Evolutionary conservation across 345 rosid species (phyloP).

Genomic region (Eucalyptus albens): DNA sequence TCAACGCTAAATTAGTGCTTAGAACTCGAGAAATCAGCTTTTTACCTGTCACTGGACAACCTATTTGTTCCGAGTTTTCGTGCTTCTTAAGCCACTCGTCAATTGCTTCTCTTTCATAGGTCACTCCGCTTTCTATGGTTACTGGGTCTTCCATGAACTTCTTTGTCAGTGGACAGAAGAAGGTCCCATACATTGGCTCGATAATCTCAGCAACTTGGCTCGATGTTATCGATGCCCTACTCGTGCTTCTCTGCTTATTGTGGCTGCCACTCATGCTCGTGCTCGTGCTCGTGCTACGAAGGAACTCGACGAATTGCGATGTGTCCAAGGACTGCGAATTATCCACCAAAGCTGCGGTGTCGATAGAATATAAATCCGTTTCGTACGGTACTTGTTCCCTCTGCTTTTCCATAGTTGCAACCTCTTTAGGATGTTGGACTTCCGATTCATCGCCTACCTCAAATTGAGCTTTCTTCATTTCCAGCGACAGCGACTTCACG

Average conservation of each 20-base stretch:
- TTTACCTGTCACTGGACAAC: conserved; percentile 52
- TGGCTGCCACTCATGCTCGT: conserved; percentile 23
- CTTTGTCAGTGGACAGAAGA: conserved; percentile 79
- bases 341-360: conserved; percentile 25
- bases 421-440: background rate
- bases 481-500: conserved; percentile 45
- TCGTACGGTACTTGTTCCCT: conserved; percentile 4
- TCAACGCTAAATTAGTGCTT: conserved; percentile 41
- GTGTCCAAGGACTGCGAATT: conserved; percentile 1
- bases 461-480: conserved; percentile 42
- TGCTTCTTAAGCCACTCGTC: conserved; percentile 46
- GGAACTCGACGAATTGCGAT: conserved; percentile 11
- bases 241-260: conserved; percentile 6
- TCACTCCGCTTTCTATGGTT: conserved; percentile 60
- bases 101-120: conserved; percentile 66
- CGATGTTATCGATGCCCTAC: conserved; percentile 27
- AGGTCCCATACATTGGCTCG: conserved; percentile 68
- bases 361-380: conserved; percentile 56
- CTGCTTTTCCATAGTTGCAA: background rate
- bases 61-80: conserved; percentile 18
- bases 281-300: background rate
- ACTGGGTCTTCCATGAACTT: conserved; percentile 88
- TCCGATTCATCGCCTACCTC: conserved; percentile 10
- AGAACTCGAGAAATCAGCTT: conserved; percentile 25
- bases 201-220: conserved; percentile 33